A percentile compares a stretch with the other conserved stretches of the same genome.
phyloP scores from a whole-genome alignment of 495 filamentous ascomycete genomes.

The Cairneyella variabilis region DNA sequence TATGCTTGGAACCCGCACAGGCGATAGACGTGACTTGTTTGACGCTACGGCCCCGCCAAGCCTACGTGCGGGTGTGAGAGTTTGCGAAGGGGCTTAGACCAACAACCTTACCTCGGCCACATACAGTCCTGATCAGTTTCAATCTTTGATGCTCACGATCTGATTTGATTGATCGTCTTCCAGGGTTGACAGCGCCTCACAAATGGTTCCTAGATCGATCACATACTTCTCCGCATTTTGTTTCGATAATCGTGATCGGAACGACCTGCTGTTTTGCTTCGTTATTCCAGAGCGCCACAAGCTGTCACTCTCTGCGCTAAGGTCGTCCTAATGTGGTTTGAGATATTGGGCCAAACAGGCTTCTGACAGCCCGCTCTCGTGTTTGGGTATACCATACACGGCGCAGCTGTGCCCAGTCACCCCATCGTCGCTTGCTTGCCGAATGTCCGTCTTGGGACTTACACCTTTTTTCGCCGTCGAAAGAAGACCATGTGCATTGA shows the following conservation, averaged over 20 bases:
- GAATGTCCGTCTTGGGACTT: background rate
- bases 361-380: conserved; percentile 6
- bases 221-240: conserved; percentile 17
- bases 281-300: background rate
- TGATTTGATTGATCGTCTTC: conserved; percentile 10
- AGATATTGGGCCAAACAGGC: background rate
- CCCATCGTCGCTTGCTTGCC: background rate
- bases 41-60: conserved; percentile 10
- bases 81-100: conserved; percentile 1
- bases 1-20: conserved; percentile 18
- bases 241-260: conserved; percentile 15
- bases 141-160: background rate
- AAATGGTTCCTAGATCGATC: background rate
- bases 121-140: conserved; percentile 1
- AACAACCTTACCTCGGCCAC: background rate
- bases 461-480: background rate
- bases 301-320: background rate
- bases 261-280: conserved; percentile 13
- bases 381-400: conserved; percentile 8
- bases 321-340: background rate
- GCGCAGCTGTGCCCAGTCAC: background rate
- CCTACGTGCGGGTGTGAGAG: background rate
- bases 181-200: background rate
- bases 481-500: background rate
- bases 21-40: conserved; percentile 16